These are phyloP conservation scores for Saccharomycopsis amapae DNA, from an alignment of 805 yeast genomes.

Conservation along the genomic window DNA sequence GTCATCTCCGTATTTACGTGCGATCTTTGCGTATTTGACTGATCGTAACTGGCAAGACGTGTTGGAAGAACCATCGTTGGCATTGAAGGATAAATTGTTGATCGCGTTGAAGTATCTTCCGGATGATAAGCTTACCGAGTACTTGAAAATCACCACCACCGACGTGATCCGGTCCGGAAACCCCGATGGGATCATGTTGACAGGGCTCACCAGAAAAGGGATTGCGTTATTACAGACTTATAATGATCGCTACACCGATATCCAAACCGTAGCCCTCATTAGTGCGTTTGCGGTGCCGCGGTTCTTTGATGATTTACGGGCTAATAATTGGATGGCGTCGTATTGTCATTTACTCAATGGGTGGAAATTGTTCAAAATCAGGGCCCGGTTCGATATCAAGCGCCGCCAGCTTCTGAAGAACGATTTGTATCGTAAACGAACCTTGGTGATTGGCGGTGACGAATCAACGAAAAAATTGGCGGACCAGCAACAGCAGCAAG, in stretches of 20 bases:
- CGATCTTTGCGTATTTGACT: constrained; percentile 87
- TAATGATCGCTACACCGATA: constrained; percentile 82
- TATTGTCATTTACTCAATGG: constrained; percentile 66
- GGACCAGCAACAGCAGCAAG: not conserved
- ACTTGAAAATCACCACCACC: constrained; percentile 62
- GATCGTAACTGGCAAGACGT: constrained; percentile 97
- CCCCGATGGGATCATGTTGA: constrained; percentile 79
- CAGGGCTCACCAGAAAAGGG: constrained; percentile 87
- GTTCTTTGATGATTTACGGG: constrained; percentile 66
- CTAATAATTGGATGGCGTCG: constrained; percentile 69
- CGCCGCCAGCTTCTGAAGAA: constrained; percentile 56
- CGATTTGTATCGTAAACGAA: constrained; percentile 9
- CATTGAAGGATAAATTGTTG: constrained; percentile 81
- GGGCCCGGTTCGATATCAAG: constrained; percentile 83
- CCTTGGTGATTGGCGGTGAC: no score
- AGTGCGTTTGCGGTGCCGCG: constrained; percentile 78
- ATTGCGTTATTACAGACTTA: constrained; percentile 76
- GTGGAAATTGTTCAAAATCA: constrained; percentile 68
- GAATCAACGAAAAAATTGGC: no score
- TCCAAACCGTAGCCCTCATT: constrained; percentile 84
- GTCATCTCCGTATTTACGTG: constrained; percentile 82
- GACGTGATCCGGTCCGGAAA: constrained; percentile 74
- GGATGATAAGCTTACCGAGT: constrained; percentile 68
- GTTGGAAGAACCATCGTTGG: constrained; percentile 79
- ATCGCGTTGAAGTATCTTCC: constrained; percentile 82